These are phyloP conservation scores for Boeremia exigua DNA, from an alignment of 2,329 filamentous ascomycete species.

Conservation along the genomic window DNA sequence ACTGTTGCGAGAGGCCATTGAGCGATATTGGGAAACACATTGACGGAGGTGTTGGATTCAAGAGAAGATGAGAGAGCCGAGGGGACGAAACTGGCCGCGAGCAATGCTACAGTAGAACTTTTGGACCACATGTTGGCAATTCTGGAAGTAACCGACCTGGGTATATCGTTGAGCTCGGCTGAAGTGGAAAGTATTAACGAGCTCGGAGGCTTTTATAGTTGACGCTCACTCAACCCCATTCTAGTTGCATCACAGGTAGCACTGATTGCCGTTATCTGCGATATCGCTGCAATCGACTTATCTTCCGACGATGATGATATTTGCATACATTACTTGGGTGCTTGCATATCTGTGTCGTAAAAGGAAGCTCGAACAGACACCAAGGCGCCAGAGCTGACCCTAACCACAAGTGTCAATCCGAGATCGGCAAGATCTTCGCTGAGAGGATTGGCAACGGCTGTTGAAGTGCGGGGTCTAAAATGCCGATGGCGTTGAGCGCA, in stretches of 20 bases:
- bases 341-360: slow-evolving; percentile 21
- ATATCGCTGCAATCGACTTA: slow-evolving; percentile 1
- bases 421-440: slow-evolving; percentile 6
- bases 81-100: slow-evolving; percentile 12
- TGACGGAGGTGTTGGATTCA: slow-evolving; percentile 20
- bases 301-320: slow-evolving; percentile 15
- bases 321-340: slow-evolving; percentile 18
- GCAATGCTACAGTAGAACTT: slow-evolving; percentile 5
- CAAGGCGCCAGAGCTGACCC: slow-evolving; percentile 9
- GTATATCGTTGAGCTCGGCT: background rate
- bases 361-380: slow-evolving; percentile 23
- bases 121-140: slow-evolving; percentile 20
- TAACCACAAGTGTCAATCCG: background rate
- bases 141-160: no score
- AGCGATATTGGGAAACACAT: slow-evolving; percentile 19
- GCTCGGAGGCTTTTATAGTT: background rate
- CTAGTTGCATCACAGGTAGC: background rate
- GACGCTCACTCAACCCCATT: background rate
- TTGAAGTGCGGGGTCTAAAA: slow-evolving; percentile 8
- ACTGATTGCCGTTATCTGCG: slow-evolving; percentile 19
- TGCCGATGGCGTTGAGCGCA: slow-evolving; percentile 4
- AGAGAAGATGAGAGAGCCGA: slow-evolving; percentile 19
- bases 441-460: slow-evolving; percentile 4
- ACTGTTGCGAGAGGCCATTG: slow-evolving; percentile 48
- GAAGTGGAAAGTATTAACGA: background rate